A percentile compares a stretch with the other conserved stretches of the same genome.
These are phyloP conservation scores for Micromonas commoda DNA, from an alignment of 139 green algal genomes.

Conservation along the genomic window DNA sequence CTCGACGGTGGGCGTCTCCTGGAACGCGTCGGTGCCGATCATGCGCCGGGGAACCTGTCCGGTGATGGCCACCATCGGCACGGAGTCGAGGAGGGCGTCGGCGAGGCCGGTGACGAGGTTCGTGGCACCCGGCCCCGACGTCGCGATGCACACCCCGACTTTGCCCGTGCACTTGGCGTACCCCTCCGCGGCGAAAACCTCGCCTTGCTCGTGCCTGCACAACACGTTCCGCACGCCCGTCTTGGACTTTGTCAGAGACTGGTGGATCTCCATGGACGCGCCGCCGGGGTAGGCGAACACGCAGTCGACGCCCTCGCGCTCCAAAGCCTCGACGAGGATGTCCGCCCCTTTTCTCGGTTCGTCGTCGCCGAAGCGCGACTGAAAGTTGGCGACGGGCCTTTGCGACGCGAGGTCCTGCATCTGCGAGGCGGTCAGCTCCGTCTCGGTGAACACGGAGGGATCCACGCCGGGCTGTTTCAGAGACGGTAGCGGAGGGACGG, in stretches of 20 bases:
- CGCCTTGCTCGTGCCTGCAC: slow-evolving; percentile 96
- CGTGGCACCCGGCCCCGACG: slow-evolving; percentile 90
- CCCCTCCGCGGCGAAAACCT: slow-evolving; percentile 99
- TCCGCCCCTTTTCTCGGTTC: slow-evolving; percentile 88
- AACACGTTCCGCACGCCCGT: slow-evolving; percentile 84
- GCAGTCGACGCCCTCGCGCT: slow-evolving; percentile 79
- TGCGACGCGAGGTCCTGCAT: neutral
- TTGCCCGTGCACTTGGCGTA: slow-evolving; percentile 89
- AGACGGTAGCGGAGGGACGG: too few species aligned
- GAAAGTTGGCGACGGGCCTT: slow-evolving; percentile 7
- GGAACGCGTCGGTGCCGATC: slow-evolving; percentile 92
- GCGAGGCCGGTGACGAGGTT: slow-evolving; percentile 98
- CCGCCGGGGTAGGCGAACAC: slow-evolving; percentile 83
- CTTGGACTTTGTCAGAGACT: slow-evolving; percentile 87
- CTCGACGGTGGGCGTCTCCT: slow-evolving; percentile 99
- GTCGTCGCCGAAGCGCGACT: slow-evolving; percentile 51
- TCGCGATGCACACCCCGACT: slow-evolving; percentile 98
- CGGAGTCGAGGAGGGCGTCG: slow-evolving; percentile 93
- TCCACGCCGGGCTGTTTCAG: too few species aligned
- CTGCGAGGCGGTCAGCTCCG: slow-evolving; percentile 8
- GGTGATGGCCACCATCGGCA: slow-evolving; percentile 97
- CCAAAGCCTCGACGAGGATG: slow-evolving; percentile 91
- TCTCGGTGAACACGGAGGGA: slow-evolving; percentile 9
- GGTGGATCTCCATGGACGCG: slow-evolving; percentile 98
- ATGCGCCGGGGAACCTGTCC: slow-evolving; percentile 82